Evolutionary conservation across 2,329 filamentous ascomycete genomes (phyloP).

Genomic region (Neocatenulostroma microsporum): DNA sequence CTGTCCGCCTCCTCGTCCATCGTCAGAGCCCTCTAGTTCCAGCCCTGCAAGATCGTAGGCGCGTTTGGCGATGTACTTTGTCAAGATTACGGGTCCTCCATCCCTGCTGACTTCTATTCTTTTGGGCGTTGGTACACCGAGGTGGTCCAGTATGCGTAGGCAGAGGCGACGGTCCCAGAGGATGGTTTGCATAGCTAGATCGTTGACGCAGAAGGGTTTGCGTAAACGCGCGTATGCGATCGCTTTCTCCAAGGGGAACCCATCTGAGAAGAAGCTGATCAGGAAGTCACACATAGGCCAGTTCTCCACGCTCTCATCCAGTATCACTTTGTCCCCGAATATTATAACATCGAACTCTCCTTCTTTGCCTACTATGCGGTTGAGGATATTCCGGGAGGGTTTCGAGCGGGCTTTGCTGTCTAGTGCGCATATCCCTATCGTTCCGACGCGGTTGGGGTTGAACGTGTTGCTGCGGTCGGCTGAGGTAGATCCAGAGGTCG

Average conservation of each 20-base stretch:
- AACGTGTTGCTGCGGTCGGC: conserved; percentile 57
- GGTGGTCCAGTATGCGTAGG: conserved; percentile 75
- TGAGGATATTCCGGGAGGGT: conserved; percentile 91
- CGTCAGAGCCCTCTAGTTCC: conserved; percentile 59
- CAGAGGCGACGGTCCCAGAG: conserved; percentile 93
- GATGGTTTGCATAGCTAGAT: conserved; percentile 93
- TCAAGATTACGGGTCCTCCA: conserved; percentile 73
- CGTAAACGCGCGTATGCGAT: conserved; percentile 89
- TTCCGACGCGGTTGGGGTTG: conserved; percentile 48
- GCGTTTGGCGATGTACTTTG: conserved; percentile 69
- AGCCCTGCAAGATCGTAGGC: conserved; percentile 76
- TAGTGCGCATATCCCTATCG: conserved; percentile 88
- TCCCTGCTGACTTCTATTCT: conserved; percentile 88
- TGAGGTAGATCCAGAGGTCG: conserved; percentile 72
- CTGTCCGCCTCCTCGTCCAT: conserved; percentile 55
- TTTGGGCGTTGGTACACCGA: conserved; percentile 81
- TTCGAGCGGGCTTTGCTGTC: conserved; percentile 96
- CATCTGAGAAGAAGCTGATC: conserved; percentile 97
- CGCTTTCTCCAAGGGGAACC: conserved; percentile 92
- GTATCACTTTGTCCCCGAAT: conserved; percentile 96
- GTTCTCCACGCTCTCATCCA: conserved; percentile 93
- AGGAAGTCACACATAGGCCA: conserved; percentile 95
- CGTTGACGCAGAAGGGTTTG: conserved; percentile 95
- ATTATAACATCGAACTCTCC: conserved; percentile 94
- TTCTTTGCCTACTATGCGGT: conserved; percentile 81